Percentiles rank a stretch among this genome's conserved stretches.
These are phyloP conservation scores for Colletotrichum graminicola DNA, from an alignment of 2,329 filamentous ascomycete genomes.

Conservation along the genomic window DNA sequence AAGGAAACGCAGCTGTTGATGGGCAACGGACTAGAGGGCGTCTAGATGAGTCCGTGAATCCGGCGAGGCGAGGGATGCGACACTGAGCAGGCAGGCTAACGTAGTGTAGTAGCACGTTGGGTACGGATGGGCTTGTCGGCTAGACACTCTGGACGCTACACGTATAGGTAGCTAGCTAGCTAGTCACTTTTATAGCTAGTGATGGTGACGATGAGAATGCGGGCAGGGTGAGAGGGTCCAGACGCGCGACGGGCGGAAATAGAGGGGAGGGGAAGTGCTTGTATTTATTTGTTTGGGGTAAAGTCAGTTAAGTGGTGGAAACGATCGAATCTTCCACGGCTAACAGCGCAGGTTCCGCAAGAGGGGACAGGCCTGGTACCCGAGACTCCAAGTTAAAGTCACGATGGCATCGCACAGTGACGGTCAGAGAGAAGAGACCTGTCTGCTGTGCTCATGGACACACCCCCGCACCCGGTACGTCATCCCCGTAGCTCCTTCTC, in stretches of 20 bases:
- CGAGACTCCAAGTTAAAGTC: conserved; percentile 12
- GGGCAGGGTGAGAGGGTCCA: neutral
- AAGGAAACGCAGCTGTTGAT: conserved; percentile 23
- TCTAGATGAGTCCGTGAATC: conserved; percentile 7
- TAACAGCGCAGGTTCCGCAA: conserved; percentile 13
- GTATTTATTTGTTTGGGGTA: conserved; percentile 28
- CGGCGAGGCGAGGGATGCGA: neutral
- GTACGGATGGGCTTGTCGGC: conserved; percentile 20
- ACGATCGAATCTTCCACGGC: conserved; percentile 28
- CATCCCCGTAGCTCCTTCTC: conserved; percentile 38
- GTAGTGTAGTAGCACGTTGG: neutral
- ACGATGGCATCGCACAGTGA: conserved; percentile 39
- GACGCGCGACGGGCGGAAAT: conserved; percentile 2
- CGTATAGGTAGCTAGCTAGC: neutral
- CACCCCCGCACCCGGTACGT: conserved; percentile 37
- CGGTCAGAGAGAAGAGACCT: conserved; percentile 19
- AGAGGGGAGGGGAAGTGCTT: conserved; percentile 1
- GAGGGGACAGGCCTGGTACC: conserved; percentile 6
- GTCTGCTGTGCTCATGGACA: conserved; percentile 8
- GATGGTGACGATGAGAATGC: neutral
- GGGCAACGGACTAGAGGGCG: conserved; percentile 22
- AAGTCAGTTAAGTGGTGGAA: conserved; percentile 19
- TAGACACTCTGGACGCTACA: conserved; percentile 10
- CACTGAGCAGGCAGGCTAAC: neutral
- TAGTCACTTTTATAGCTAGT: neutral